Evolutionary conservation across 2,329 filamentous ascomycete species (phyloP), one percentile per base, ranked within the genome.

Genomic region (Scytalidium sp.): DNA sequence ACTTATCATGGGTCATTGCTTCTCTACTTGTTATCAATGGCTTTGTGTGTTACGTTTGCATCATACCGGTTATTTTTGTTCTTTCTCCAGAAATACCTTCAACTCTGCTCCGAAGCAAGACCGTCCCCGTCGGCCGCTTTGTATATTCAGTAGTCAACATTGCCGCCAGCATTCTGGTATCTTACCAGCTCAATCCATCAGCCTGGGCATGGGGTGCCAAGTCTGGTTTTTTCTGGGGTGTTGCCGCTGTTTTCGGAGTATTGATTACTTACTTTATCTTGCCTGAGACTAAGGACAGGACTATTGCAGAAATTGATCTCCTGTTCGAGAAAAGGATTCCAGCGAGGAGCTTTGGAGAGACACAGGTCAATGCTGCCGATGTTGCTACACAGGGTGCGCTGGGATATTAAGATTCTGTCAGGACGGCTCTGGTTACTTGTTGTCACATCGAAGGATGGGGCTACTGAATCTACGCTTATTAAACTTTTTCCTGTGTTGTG

Each of bases 201-300:
- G 87, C 83, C 1, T 95, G 90, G 90, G 74, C 92, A 68, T 95
- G 90, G 90, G 77, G 82, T 54, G 93, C 92, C 70, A 92, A 79
- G 61, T 81, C 90, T 1, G 90, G 90, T 27, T 93, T 94, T 70
- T 94, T 95, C 75, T 95, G 89, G 90, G 78, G 78, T 75, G 88
- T 80, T 1, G 58, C 70, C 45, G 68, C 70, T 56, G 54, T 70
- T n/a, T 41, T 65, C 3, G 66, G 68, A 29, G 53, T 68, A 1
- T 88, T 83, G 0, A 82, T 88, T 48, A 92, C 88, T 71, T 91
- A 81, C 63, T 90, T 90, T 74, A 80, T 86, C 19, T 75, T 91
- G 0, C 90, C 90, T 0, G 89, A 95, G 64, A 88, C 90, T 0
- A 75, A 74, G 3, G 90, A 87, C 15, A 82, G 89, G 45, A 87